Percentiles rank a stretch among this genome's conserved stretches.
These are phyloP conservation scores for Grosmannia penicillata DNA, from an alignment of 2,329 filamentous ascomycete genomes.

Conservation along the genomic window DNA sequence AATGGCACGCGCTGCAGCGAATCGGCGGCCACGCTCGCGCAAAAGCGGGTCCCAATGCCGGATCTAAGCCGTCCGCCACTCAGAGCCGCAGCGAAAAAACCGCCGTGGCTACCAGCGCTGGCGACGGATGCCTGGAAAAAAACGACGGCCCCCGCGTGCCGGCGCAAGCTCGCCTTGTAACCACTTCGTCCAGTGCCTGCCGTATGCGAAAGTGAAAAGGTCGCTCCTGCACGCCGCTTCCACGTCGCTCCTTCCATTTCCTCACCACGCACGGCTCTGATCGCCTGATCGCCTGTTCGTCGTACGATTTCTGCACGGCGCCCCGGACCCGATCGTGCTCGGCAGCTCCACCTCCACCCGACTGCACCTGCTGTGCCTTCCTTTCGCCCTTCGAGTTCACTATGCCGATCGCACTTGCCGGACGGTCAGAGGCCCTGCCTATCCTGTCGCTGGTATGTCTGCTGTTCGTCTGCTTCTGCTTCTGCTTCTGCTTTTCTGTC, in stretches of 20 bases:
- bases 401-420: constrained; percentile 2
- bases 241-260: too few species aligned
- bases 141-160: background rate
- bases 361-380: too few species aligned
- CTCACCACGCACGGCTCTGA: background rate
- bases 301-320: background rate
- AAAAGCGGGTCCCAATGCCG: background rate
- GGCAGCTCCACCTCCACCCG: background rate
- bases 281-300: background rate
- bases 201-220: too few species aligned
- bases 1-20: too few species aligned
- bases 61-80: background rate
- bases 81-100: background rate
- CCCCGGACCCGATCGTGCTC: background rate
- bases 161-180: too few species aligned
- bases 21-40: too few species aligned
- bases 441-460: constrained; percentile 3
- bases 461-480: background rate
- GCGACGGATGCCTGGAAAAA: background rate
- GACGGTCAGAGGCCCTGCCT: constrained; percentile 1
- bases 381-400: background rate
- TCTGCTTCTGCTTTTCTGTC: background rate
- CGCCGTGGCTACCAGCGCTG: background rate
- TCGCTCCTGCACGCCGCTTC: background rate
- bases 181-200: too few species aligned